Evolutionary conservation across 2,329 filamentous ascomycete species (phyloP), one percentile per base, ranked within the genome.

Genomic region (Colletotrichum musicola): DNA sequence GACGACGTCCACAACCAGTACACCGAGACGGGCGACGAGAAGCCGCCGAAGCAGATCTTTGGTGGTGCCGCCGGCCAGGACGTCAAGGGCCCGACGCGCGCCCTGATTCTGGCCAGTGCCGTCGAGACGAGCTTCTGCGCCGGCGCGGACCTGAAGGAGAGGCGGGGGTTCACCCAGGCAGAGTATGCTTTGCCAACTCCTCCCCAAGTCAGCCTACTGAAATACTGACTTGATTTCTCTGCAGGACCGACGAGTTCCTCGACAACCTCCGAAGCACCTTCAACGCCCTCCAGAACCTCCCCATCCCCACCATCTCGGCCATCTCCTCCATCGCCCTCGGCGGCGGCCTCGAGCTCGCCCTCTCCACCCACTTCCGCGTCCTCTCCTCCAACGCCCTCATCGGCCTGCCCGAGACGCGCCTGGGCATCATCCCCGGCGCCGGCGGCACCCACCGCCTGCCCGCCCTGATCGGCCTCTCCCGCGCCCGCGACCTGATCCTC

Each of bases 391-490:
- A 90, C 40, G 92, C 94, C 16, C 83, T 86, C 25, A 89, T 99
- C 62, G 95, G 90, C 0, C 88, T 98, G 5, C 96, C 96, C 1
- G 96, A 99, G 79, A 98, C 96, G 1, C 88, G 95, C 2, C 87
- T 99, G 2, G 96, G 92, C 64, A 99, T 99, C 77, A 92, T 99
- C 72, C 96, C 96, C 3, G 96, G 96, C 68, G 96, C 95, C 2
- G 96, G 96, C 50, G 96, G 95, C 69, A 98, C 95, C 1, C 93
- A 94, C 80, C 91, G 96, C 10, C 89, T 99, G 0, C 94, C 94
- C 1, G 88, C 86, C 9, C 81, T 99, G 20, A 91, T 99, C 72
- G 96, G 96, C 5, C 82, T 92, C 25, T 85, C 87, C 27, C 90
- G 94, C 63, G 96, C 96, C n/a, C 87, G 95, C 58, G 95, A 99